These are phyloP conservation scores for Leishmania turanica DNA, from an alignment of 208 protist genomes.

Conservation along the genomic window DNA sequence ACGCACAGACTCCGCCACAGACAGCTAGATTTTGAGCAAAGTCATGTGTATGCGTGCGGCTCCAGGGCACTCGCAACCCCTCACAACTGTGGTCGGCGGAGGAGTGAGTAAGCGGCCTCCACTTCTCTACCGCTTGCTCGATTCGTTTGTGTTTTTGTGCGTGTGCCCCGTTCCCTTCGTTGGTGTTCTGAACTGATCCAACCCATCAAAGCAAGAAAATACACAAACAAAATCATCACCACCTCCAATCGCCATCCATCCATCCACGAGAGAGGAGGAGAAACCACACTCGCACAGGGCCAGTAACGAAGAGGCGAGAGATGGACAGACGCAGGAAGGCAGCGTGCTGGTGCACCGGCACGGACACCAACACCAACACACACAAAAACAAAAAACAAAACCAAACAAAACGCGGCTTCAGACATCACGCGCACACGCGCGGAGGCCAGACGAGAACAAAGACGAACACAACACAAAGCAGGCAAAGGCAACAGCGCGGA, in stretches of 20 bases:
- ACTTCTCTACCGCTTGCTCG: background rate
- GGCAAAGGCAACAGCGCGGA: too few species aligned
- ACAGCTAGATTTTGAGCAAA: background rate
- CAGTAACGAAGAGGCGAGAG: too few species aligned
- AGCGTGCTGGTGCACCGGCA: too few species aligned
- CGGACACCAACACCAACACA: background rate
- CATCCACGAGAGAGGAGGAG: background rate
- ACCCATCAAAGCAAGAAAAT: background rate
- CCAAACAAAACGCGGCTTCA: background rate
- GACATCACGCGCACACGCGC: background rate
- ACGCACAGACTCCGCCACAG: background rate
- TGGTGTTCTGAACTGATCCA: background rate
- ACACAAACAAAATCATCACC: background rate
- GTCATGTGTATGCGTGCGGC: background rate
- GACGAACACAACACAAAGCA: too few species aligned
- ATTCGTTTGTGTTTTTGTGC: background rate
- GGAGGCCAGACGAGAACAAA: background rate
- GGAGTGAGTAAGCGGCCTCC: background rate
- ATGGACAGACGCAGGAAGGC: too few species aligned
- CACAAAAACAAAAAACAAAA: background rate
- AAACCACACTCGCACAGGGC: too few species aligned
- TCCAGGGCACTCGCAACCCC: background rate
- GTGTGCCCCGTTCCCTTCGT: background rate
- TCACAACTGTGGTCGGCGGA: background rate
- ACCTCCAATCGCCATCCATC: too few species aligned